Evolutionary conservation across 2,329 filamentous ascomycete species (phyloP).

Genomic region (Talaromyces atroroseus): DNA sequence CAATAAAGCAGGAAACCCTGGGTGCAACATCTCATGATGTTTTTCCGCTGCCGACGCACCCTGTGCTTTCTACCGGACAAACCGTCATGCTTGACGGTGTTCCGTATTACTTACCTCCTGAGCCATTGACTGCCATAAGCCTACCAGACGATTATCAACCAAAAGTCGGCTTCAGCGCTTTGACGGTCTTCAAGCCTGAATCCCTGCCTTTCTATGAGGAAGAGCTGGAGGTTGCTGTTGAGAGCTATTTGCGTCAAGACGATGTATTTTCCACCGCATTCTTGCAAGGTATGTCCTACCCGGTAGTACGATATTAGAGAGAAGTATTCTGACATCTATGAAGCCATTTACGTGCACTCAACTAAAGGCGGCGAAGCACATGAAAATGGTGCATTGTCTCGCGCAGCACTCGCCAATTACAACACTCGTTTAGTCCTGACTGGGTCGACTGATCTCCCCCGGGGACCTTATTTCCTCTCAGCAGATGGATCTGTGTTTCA

Average conservation of each 20-base stretch:
- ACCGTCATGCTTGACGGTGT: neutral
- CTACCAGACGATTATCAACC: neutral
- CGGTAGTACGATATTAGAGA: neutral
- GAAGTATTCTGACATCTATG: neutral
- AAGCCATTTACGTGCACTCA: neutral
- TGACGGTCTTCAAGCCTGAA: slow-evolving; percentile 2
- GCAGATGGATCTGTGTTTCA: slow-evolving; percentile 41
- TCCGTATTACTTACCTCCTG: slow-evolving; percentile 2
- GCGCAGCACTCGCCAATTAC: neutral
- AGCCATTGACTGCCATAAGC: neutral
- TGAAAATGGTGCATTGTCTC: neutral
- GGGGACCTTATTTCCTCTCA: slow-evolving; percentile 49
- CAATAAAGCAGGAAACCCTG: neutral
- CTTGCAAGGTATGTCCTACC: neutral
- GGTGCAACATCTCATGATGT: neutral
- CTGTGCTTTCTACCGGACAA: neutral
- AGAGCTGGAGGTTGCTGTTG: neutral
- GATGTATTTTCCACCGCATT: neutral
- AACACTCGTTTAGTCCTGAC: neutral
- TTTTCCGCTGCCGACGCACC: neutral
- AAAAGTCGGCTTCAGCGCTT: neutral
- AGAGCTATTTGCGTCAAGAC: neutral
- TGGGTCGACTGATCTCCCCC: slow-evolving; percentile 25
- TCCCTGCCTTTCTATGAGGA: neutral
- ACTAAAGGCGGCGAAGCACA: neutral